Evolutionary conservation across 2,329 filamentous ascomycete species (phyloP), one percentile per base, ranked within the genome.

Genomic region (Colletotrichum cereale): DNA sequence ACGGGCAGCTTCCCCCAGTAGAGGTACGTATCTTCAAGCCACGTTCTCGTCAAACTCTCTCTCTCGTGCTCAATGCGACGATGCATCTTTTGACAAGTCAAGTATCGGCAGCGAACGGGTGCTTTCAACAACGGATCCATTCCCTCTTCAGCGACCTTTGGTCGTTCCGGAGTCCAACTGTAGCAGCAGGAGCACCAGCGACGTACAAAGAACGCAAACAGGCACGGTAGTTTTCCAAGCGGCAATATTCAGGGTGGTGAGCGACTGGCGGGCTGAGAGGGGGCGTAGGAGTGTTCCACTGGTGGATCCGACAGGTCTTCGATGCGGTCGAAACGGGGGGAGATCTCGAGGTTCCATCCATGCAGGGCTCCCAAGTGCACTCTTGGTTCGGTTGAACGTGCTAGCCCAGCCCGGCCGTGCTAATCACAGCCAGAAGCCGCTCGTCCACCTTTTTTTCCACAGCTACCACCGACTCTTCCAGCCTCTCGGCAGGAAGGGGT

Each of bases 341-440:
- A 74, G 73, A 74, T 74, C 73, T 74, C 66, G 69, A 70, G 72
- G 73, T 67, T 71, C 68, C 50, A 73, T 74, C 72, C 72, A 69
- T 74, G 73, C 69, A 74, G 72, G 72, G 66, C 72, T 62, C 61
- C 55, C 62, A 67, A 72, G 44, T 44, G 65, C 72, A 66, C 44
- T 44, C 47, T 63, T 65, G 62, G 68, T 74, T 70, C 72, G 73
- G 68, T 64, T 67, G 58, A 69, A 74, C 68, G 21, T n/a, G 65
- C 73, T 65, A 74, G 38, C 50, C 62, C 47, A 73, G 57, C 67
- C 53, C 62, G 62, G 70, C 55, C 66, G 48, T 55, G 66, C 60
- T 67, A 55, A 65, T 40, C 61, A 67, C 67, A 60, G 67, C 58
- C 63, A 71, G 48, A 53, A 63, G 55, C 60, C 44, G 61, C 63